Base-by-base conservation (phyloP, 257 asterid genomes). In the Oldenlandia corymbosa region DNA sequence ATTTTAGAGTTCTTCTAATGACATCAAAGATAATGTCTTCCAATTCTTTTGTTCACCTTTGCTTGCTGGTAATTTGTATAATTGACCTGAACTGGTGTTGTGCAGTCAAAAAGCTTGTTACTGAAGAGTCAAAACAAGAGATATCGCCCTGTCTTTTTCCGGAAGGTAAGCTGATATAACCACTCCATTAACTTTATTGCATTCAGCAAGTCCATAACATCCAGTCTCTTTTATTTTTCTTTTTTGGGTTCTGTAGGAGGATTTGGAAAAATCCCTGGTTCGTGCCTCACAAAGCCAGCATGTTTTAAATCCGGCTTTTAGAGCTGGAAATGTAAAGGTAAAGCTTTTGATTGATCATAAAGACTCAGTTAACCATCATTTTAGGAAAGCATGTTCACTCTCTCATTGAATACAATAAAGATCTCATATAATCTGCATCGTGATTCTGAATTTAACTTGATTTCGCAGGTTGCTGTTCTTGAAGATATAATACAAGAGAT, bases 91-190 rank as follows among this genome's bases (percentile, higher is more conserved):
- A 3, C 39, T 41, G 60, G 27, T 73, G 41, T 57, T 32, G 72
- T 83, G 75, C 88, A 91, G 98, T 85, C 95, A 10, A 83, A 75
- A 69, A 85, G 96, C 91, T 81, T 91, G 83, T 58, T 80, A 50
- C 70, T 91, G 79, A 80, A 85, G 81, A 88, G 87, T 76, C 79
- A 81, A 70, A 73, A 84, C 69, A 84, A 78, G 84, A 84, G 87
- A 76, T 91, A 88, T 65, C 95, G 96, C 30, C 98, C 98, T 11
- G 81, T 86, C 48, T 91, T 91, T 68, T 91, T 91, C 82, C 72
- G 98, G 72, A 86, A 91, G 96, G 96, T 91, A 60, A 73, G 83
- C 72, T 53, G 55, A 50, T 17, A 18, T 54, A 28, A n/a, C n/a
- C n/a, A n/a, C n/a, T n/a, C n/a, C 75, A 51, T 45, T 0, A 28